Evolutionary conservation across 2,329 filamentous ascomycete species (phyloP).

Genomic region (Epichloe coenophiala): DNA sequence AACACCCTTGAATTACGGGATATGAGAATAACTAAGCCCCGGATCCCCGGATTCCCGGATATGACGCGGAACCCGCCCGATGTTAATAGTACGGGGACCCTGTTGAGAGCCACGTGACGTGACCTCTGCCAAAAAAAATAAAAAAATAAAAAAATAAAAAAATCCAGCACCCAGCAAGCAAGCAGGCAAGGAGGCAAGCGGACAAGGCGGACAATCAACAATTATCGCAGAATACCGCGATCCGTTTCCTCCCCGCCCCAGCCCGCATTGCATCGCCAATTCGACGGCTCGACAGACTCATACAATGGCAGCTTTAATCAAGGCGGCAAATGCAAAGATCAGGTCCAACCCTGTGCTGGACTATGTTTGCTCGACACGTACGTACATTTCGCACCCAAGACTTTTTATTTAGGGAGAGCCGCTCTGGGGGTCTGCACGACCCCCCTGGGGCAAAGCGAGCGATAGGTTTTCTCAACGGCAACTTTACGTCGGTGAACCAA

Average conservation of each 20-base stretch:
- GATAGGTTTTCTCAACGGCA: not conserved
- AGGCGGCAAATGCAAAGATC: conserved; percentile 75
- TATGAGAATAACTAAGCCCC: too few relatives aligned
- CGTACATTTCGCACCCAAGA: conserved; percentile 26
- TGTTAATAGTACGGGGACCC: too few relatives aligned
- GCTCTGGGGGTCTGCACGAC: too few relatives aligned
- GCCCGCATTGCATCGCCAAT: not conserved
- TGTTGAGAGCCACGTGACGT: conserved; percentile 5
- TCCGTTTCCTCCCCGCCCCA: not conserved
- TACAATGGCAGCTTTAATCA: conserved; percentile 64
- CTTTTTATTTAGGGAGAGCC: not conserved
- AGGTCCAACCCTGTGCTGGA: conserved; percentile 63
- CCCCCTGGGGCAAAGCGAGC: not conserved
- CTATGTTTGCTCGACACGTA: conserved; percentile 83
- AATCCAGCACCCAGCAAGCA: conserved; percentile 1
- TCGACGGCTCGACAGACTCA: not conserved
- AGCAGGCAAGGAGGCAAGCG: not conserved
- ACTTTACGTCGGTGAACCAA: not conserved
- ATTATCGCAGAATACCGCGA: not conserved
- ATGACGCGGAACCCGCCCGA: too few relatives aligned
- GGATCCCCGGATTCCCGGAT: too few relatives aligned
- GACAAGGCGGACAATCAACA: not conserved
- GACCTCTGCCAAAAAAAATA: conserved; percentile 7
- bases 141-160: not conserved
- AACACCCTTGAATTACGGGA: too few relatives aligned